Percentiles rank a stretch among this genome's conserved stretches.
Conservation (phyloP, 2,329 filamentous ascomycete species). For the Beauveria sp. region DNA sequence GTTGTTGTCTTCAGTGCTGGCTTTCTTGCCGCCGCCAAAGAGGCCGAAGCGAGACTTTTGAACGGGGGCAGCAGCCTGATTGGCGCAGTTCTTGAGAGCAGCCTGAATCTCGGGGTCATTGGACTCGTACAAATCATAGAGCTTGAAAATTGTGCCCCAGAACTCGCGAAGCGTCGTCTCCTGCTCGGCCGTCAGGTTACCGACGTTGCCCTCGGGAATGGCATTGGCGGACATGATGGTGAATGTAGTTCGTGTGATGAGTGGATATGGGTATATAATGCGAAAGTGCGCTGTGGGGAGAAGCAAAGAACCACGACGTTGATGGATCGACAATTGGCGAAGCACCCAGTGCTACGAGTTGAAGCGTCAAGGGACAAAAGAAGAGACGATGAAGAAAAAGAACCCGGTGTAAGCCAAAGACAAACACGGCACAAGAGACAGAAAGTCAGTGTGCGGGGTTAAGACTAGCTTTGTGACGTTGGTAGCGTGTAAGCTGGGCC, state of each 20-base stretch:
- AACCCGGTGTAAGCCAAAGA: background rate
- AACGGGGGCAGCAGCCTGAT: slow-evolving; percentile 33
- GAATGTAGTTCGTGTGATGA: background rate
- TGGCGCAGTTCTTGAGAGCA: slow-evolving; percentile 19
- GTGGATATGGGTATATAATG: background rate
- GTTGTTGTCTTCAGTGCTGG: slow-evolving; percentile 28
- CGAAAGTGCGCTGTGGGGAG: background rate
- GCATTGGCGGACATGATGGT: background rate
- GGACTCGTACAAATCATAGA: slow-evolving; percentile 15
- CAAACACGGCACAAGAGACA: background rate
- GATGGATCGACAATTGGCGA: background rate
- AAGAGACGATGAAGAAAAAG: background rate
- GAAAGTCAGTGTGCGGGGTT: background rate
- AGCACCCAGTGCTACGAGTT: background rate
- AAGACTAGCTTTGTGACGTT: background rate
- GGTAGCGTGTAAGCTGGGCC: background rate
- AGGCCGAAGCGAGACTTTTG: slow-evolving; percentile 62
- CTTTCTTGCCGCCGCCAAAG: slow-evolving; percentile 45
- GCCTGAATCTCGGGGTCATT: slow-evolving; percentile 18
- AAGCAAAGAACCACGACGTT: background rate
- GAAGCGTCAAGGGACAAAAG: background rate
- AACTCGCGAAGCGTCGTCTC: slow-evolving; percentile 18
- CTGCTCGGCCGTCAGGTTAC: slow-evolving; percentile 19
- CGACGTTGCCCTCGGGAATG: slow-evolving; percentile 13
- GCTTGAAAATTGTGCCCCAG: slow-evolving; percentile 18